A percentile compares a stretch with the other conserved stretches of the same genome.
Conservation (phyloP, 371 early-diverging fungal genomes). For the Basidiobolus meristosporus region DNA sequence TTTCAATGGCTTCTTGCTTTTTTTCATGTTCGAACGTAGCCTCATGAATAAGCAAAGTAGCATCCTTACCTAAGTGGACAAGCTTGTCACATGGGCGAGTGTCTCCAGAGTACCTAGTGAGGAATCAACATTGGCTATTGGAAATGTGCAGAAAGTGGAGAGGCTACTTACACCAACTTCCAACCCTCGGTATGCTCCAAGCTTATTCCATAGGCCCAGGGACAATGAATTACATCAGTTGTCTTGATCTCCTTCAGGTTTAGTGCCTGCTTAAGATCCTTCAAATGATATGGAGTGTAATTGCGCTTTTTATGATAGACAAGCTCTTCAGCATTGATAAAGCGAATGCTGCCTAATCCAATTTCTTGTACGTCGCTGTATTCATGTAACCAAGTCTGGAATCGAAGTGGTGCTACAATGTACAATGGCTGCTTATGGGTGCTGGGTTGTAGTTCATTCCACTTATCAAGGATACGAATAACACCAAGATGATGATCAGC, state of each 20-base stretch:
- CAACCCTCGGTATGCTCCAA: constrained; percentile 38
- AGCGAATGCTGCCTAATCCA: constrained; percentile 17
- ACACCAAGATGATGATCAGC: constrained; percentile 98
- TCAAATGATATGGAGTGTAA: not conserved
- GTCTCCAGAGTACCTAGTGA: constrained; percentile 80
- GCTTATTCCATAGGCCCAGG: constrained; percentile 56
- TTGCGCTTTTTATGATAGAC: constrained; percentile 2
- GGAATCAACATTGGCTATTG: not conserved
- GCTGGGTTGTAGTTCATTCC: constrained; percentile 11
- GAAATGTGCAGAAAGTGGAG: constrained; percentile 4
- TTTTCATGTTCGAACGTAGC: constrained; percentile 83
- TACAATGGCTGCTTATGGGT: constrained; percentile 9
- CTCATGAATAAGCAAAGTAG: constrained; percentile 88
- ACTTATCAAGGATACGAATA: constrained; percentile 38
- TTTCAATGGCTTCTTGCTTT: constrained; percentile 58
- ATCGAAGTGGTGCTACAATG: constrained; percentile 42
- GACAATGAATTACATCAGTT: constrained; percentile 63
- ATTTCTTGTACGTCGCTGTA: constrained; percentile 39
- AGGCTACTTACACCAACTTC: constrained; percentile 33
- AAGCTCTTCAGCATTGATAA: constrained; percentile 25
- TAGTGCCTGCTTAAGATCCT: constrained; percentile 5
- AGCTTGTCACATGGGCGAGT: constrained; percentile 76
- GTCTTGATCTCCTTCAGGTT: constrained; percentile 30
- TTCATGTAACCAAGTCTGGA: constrained; percentile 46
- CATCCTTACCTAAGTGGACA: constrained; percentile 42